Base-by-base conservation (phyloP, 2,329 filamentous ascomycete species). In the Paracoccidioides brasiliensis region DNA sequence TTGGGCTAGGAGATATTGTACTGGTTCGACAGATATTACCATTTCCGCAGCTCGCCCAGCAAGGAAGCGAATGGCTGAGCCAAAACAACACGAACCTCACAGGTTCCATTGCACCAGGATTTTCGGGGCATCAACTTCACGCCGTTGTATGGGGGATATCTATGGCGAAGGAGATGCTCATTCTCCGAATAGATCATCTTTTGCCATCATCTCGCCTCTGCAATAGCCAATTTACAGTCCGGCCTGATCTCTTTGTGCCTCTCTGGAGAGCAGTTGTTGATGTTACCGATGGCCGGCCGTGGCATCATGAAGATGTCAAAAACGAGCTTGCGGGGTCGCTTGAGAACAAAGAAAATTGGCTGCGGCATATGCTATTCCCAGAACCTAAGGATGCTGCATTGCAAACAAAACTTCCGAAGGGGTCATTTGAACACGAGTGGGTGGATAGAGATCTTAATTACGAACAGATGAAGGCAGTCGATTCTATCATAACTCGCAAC, bases 241-340 rank as follows among this genome's bases (percentile, higher is more conserved):
- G 63, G 43, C 53, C 50, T 15, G 52, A 58, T 44, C 53, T 49
- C 5, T 59, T 58, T 41, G 52, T 57, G 14, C 58, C 61, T 12
- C 49, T 63, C 22, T 64, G 62, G 56, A 58, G 64, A 57, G 60
- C 60, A 37, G 52, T 64, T 38, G 49, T 53, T 28, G 54, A 49
- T 32, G 55, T 61, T 15, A 52, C 51, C n/a, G 53, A 52, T 30
- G 58, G 74, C 73, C 10, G 72, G 67, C 40, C 76, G 78, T 58
- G 83, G 82, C 5, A 73, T 70, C 42, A 78, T 77, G 9, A 74
- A 69, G 8, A 75, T 69, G 10, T 79, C 72, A 8, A 76, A 74
- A 0, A 76, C 78, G 1, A 78, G 72, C 35, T 82, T 32, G 51
- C 54, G 28, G 41, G 43, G 15, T 45, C 43, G 10, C 9, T 56